phyloP scores from a whole-genome alignment of 805 yeast genomes.

The Komagataella pseudopastoris region DNA sequence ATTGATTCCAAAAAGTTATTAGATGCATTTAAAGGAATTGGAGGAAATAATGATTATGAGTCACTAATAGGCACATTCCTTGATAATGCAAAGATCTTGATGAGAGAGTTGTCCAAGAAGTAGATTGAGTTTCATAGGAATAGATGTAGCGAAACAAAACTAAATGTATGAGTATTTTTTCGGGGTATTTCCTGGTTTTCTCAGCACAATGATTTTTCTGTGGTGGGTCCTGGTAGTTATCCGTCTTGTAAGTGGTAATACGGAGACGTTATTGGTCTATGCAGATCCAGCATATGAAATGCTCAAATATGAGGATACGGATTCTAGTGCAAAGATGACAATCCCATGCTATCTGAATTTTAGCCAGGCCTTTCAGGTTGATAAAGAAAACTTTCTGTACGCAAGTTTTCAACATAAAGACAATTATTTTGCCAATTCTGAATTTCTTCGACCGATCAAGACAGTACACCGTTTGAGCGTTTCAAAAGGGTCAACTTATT shows the following conservation, averaged over 20 bases:
- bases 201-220: background rate
- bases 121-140: background rate
- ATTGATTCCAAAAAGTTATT: slow-evolving; percentile 17
- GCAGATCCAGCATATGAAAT: background rate
- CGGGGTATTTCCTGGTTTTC: too few species aligned
- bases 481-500: background rate
- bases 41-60: slow-evolving; percentile 24
- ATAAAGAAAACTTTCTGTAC: too few species aligned
- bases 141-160: background rate
- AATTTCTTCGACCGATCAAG: background rate
- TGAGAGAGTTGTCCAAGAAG: slow-evolving; percentile 15
- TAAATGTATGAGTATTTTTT: background rate
- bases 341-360: background rate
- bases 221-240: background rate
- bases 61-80: slow-evolving; percentile 31
- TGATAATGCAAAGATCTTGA: slow-evolving; percentile 25
- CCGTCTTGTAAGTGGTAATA: background rate
- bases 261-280: background rate
- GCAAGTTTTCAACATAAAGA: too few species aligned
- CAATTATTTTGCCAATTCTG: background rate
- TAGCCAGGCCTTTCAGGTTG: background rate
- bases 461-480: background rate
- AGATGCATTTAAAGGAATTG: slow-evolving; percentile 15
- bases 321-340: background rate
- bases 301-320: background rate